Conservation (phyloP, 352 stramenopile genomes). For the Globisporangium carolinianum region DNA sequence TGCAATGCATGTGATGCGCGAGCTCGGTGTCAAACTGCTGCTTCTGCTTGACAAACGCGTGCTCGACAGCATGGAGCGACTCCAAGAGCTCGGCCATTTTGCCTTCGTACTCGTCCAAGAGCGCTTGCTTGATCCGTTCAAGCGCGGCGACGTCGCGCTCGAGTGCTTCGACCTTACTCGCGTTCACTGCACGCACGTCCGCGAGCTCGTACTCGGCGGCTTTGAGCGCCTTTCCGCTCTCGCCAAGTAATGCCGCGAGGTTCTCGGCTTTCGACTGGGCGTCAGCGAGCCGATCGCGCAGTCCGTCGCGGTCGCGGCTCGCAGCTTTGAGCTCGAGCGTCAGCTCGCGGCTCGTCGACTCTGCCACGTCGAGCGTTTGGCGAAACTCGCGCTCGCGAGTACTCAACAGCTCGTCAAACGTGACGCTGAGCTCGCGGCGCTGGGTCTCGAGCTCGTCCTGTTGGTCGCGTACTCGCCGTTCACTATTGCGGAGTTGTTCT, state of each 20-base stretch:
- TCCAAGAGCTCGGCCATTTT: conserved; percentile 83
- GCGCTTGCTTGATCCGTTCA: conserved; percentile 64
- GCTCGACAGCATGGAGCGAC: conserved; percentile 75
- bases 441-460: conserved; percentile 75
- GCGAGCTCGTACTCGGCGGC: conserved; percentile 61
- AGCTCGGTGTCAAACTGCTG: conserved; percentile 69
- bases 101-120: conserved; percentile 80
- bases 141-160: conserved; percentile 47
- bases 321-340: conserved; percentile 52
- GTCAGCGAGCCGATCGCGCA: conserved; percentile 38
- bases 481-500: conserved; percentile 30
- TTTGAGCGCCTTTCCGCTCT: conserved; percentile 66
- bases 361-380: conserved; percentile 29
- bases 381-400: conserved; percentile 61
- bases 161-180: conserved; percentile 56
- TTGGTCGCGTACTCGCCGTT: conserved; percentile 59
- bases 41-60: conserved; percentile 82
- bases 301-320: conserved; percentile 32
- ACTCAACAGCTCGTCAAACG: conserved; percentile 75
- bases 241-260: conserved; percentile 43
- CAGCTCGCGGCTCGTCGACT: conserved; percentile 39
- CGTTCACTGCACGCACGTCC: conserved; percentile 47
- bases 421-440: conserved; percentile 60
- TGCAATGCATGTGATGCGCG: conserved; percentile 32
- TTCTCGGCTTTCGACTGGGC: conserved; percentile 64